A percentile compares a stretch with the other conserved stretches of the same genome.
These are phyloP conservation scores for Verticillium isaacii DNA, from an alignment of 2,329 filamentous ascomycete genomes.

Conservation along the genomic window DNA sequence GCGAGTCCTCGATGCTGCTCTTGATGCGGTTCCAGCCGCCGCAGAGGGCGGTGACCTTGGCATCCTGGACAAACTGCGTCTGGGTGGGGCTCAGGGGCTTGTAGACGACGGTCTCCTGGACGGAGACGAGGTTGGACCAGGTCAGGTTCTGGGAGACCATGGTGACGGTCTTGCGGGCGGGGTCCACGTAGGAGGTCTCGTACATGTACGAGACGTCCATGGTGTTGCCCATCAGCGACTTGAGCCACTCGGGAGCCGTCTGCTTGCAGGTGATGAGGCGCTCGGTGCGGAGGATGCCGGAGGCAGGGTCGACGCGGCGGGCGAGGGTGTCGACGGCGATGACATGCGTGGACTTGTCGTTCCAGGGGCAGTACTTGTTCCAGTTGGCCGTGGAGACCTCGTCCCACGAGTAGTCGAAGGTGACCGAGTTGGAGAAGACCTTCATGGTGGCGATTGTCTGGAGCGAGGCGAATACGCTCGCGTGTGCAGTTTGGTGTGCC, in stretches of 20 bases:
- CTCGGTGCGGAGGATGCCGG: constrained; percentile 57
- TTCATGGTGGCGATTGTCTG: constrained; percentile 64
- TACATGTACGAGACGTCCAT: constrained; percentile 83
- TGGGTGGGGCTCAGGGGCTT: constrained; percentile 52
- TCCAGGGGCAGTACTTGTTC: constrained; percentile 98
- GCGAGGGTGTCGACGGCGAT: constrained; percentile 90
- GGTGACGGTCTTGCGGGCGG: constrained; percentile 75
- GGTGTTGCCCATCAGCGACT: constrained; percentile 67
- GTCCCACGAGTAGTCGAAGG: constrained; percentile 98
- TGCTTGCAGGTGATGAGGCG: constrained; percentile 60
- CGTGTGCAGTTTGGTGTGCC: background rate
- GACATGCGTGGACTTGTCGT: constrained; percentile 96
- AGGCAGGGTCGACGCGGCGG: constrained; percentile 53
- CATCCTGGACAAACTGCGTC: constrained; percentile 85
- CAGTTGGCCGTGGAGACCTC: constrained; percentile 97
- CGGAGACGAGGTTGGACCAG: constrained; percentile 82
- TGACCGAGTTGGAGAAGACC: constrained; percentile 85
- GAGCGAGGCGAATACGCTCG: background rate
- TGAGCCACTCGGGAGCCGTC: constrained; percentile 72
- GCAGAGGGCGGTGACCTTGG: constrained; percentile 88
- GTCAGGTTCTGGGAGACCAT: constrained; percentile 97
- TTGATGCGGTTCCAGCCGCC: constrained; percentile 97
- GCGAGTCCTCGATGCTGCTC: constrained; percentile 91
- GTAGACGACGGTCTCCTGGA: constrained; percentile 91
- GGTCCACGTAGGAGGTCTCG: constrained; percentile 94